Evolutionary conservation across 768 basidiomycete genomes (phyloP).

Genomic region (Boletellus sp.): DNA sequence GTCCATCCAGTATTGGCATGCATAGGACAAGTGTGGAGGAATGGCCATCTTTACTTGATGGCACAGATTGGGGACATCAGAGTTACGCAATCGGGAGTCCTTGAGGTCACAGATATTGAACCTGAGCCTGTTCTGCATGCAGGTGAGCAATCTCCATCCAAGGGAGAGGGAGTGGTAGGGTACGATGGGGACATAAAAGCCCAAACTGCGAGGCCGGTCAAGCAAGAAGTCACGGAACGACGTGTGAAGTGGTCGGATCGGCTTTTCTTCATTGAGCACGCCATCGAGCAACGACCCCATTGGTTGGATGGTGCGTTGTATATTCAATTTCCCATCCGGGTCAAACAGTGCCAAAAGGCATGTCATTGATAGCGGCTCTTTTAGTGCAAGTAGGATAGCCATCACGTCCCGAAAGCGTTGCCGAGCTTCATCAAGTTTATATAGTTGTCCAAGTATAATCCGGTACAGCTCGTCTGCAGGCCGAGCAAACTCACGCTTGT

Average conservation of each 20-base stretch:
- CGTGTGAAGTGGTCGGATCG: neutral
- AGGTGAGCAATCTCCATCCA: neutral
- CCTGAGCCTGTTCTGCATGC: neutral
- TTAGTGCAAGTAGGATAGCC: neutral
- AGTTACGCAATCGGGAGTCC: neutral
- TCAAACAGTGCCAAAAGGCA: neutral
- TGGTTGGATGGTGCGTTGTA: neutral
- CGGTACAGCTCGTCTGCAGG: neutral
- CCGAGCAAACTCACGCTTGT: neutral
- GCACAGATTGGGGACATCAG: neutral
- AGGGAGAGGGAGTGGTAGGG: neutral
- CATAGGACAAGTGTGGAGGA: neutral
- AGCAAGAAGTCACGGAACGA: neutral
- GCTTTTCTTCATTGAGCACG: neutral
- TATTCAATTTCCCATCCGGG: neutral
- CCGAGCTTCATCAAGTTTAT: neutral
- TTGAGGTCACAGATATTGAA: neutral
- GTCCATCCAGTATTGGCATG: neutral
- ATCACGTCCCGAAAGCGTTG: neutral
- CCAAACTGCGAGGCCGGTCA: neutral
- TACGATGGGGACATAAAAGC: neutral
- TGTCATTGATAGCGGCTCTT: neutral
- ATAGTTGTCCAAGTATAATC: neutral
- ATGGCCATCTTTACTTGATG: neutral
- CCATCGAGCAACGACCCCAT: neutral